Evolutionary conservation across 164 flowering plant species (phyloP).

Genomic region (Protea cynaroides): DNA sequence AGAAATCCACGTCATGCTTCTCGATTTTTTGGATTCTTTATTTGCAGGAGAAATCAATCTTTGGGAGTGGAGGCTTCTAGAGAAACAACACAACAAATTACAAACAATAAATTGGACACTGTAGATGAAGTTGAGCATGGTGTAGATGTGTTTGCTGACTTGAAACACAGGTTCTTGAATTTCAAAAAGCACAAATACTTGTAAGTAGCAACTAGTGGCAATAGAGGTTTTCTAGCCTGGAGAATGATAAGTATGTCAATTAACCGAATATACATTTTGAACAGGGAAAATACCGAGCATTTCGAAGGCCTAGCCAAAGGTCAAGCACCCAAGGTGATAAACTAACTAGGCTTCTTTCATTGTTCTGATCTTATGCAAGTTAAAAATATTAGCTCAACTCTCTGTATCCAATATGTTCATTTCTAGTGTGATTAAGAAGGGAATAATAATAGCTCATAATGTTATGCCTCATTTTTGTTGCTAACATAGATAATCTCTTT

Average conservation of each 20-base stretch:
- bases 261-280: conserved; percentile 9
- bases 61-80: conserved; percentile 38
- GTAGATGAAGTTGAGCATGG: conserved; percentile 20
- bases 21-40: conserved; percentile 7
- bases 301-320: conserved; percentile 55
- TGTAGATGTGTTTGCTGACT: conserved; percentile 38
- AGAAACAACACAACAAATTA: conserved; percentile 37
- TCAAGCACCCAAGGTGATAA: conserved; percentile 84
- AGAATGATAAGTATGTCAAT: conserved; percentile 6
- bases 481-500: background rate
- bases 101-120: conserved; percentile 20
- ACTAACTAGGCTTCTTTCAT: background rate
- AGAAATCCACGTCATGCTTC: background rate
- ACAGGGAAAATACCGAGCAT: conserved; percentile 65
- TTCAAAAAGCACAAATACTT: conserved; percentile 66
- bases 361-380: background rate
- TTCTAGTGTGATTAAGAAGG: background rate
- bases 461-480: conserved; percentile 5
- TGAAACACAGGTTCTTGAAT: conserved; percentile 63
- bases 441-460: background rate
- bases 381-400: background rate
- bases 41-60: conserved; percentile 31
- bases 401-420: background rate
- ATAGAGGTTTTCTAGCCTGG: conserved; percentile 1
- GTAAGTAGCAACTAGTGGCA: conserved; percentile 41